Percentiles rank a stretch among this genome's conserved stretches.
phyloP scores from a whole-genome alignment of 1,139 yeast genomes.

The Pneumocystis jirovecii region DNA sequence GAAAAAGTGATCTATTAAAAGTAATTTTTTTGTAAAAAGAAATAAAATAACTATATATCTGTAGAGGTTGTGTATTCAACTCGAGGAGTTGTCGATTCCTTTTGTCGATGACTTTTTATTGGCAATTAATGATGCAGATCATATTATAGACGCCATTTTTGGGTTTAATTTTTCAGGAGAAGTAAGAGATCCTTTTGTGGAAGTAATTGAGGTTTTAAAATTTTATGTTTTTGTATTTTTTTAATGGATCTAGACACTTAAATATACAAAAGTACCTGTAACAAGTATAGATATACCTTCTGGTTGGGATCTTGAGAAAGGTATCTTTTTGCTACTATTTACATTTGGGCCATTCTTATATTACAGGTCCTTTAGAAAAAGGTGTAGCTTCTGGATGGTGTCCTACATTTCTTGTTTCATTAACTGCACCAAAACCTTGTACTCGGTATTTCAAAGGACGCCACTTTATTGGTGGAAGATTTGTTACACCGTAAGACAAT shows the following conservation, averaged over 20 bases:
- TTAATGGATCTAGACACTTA: neutral
- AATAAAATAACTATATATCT: slow-evolving; percentile 3
- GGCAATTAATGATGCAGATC: slow-evolving; percentile 22
- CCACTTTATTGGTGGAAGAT: slow-evolving; percentile 86
- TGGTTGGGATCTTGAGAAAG: slow-evolving; percentile 53
- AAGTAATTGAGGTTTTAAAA: slow-evolving; percentile 37
- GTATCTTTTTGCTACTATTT: neutral
- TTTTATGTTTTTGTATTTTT: slow-evolving; percentile 19
- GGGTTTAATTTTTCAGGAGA: slow-evolving; percentile 93
- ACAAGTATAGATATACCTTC: slow-evolving; percentile 85
- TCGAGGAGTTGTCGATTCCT: slow-evolving; percentile 39
- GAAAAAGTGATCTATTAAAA: slow-evolving; percentile 24
- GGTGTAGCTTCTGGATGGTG: slow-evolving; percentile 27
- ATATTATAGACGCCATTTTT: slow-evolving; percentile 68
- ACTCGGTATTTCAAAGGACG: slow-evolving; percentile 35
- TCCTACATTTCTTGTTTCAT: slow-evolving; percentile 59
- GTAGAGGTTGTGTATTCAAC: slow-evolving; percentile 38
- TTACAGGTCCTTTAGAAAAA: slow-evolving; percentile 51
- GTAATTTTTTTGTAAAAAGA: neutral
- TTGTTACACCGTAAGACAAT: slow-evolving; percentile 33
- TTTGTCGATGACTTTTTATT: slow-evolving; percentile 27
- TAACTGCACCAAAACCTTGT: slow-evolving; percentile 92
- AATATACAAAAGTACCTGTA: slow-evolving; percentile 31
- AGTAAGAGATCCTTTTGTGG: slow-evolving; percentile 60
- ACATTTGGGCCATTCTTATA: slow-evolving; percentile 34